These are phyloP conservation scores for Globisporangium nodosum DNA, from an alignment of 352 stramenopile genomes.

Conservation along the genomic window DNA sequence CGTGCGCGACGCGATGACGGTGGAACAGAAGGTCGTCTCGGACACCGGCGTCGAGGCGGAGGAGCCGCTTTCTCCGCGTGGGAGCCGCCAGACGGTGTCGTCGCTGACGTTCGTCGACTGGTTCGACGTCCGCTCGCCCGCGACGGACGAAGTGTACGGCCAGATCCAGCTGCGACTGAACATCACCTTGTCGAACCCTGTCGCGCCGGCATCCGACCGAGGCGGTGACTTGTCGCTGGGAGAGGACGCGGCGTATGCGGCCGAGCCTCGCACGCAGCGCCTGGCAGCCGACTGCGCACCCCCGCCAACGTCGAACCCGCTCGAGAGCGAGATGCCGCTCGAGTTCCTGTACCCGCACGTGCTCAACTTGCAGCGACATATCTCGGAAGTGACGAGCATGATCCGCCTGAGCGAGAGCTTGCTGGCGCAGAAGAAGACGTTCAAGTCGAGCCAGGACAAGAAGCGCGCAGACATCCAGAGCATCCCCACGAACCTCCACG, in stretches of 20 bases:
- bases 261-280: slow-evolving; percentile 24
- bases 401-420: slow-evolving; percentile 60
- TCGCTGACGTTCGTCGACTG: slow-evolving; percentile 72
- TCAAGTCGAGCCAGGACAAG: slow-evolving; percentile 83
- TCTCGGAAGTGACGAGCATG: slow-evolving; percentile 57
- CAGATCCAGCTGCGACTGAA: slow-evolving; percentile 75
- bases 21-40: slow-evolving; percentile 51
- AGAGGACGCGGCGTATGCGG: not conserved
- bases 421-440: slow-evolving; percentile 67
- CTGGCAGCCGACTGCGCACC: slow-evolving; percentile 36
- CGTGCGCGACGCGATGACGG: slow-evolving; percentile 51
- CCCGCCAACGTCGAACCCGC: slow-evolving; percentile 24
- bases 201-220: slow-evolving; percentile 5
- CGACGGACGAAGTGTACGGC: slow-evolving; percentile 53
- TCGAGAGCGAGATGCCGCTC: slow-evolving; percentile 62
- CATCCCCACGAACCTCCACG: slow-evolving; percentile 80
- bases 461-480: slow-evolving; percentile 74
- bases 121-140: slow-evolving; percentile 63
- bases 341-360: slow-evolving; percentile 74
- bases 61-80: not conserved
- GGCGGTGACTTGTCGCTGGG: slow-evolving; percentile 19
- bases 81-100: slow-evolving; percentile 36
- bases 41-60: slow-evolving; percentile 21
- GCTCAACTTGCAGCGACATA: slow-evolving; percentile 55
- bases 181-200: slow-evolving; percentile 58